These are phyloP conservation scores for Penicillium bialowiezense DNA, from an alignment of 495 filamentous ascomycete species.

Conservation along the genomic window DNA sequence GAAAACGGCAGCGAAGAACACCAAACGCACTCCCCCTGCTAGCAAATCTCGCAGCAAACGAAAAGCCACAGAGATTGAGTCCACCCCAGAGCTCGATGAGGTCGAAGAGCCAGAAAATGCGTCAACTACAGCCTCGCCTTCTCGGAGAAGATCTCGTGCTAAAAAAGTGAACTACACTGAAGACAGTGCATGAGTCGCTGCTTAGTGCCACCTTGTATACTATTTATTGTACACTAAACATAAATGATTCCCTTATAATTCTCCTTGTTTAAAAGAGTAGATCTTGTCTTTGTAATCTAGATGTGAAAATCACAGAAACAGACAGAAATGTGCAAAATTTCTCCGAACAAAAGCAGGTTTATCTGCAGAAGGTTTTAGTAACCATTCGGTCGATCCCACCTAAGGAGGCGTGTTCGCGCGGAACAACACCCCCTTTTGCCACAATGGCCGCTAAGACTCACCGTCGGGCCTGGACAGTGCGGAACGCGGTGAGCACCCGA, in stretches of 20 bases:
- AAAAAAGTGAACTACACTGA: slow-evolving; percentile 50
- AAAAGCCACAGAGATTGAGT: slow-evolving; percentile 26
- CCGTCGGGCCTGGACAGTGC: background rate
- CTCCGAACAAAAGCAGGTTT: too few relatives aligned
- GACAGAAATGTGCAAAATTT: too few relatives aligned
- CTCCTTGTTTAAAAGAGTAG: too few relatives aligned
- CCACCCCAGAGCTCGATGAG: slow-evolving; percentile 29
- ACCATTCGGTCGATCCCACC: too few relatives aligned
- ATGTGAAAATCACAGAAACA: too few relatives aligned
- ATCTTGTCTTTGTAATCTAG: too few relatives aligned
- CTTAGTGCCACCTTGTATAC: background rate
- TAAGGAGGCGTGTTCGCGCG: too few relatives aligned
- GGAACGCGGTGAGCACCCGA: slow-evolving; percentile 2
- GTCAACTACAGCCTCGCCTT: slow-evolving; percentile 5
- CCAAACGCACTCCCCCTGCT: slow-evolving; percentile 17
- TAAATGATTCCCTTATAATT: too few relatives aligned
- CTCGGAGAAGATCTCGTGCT: slow-evolving; percentile 34
- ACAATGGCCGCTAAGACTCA: background rate
- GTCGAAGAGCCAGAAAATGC: slow-evolving; percentile 7
- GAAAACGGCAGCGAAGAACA: slow-evolving; percentile 18
- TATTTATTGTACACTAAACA: background rate
- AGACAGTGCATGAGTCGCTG: slow-evolving; percentile 26
- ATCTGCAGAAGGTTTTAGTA: too few relatives aligned
- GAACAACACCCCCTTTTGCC: too few relatives aligned
- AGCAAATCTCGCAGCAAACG: slow-evolving; percentile 34